Percentiles rank a stretch among this genome's conserved stretches.
phyloP scores from a whole-genome alignment of 345 rosid genomes.

The Ceriops zippeliana region DNA sequence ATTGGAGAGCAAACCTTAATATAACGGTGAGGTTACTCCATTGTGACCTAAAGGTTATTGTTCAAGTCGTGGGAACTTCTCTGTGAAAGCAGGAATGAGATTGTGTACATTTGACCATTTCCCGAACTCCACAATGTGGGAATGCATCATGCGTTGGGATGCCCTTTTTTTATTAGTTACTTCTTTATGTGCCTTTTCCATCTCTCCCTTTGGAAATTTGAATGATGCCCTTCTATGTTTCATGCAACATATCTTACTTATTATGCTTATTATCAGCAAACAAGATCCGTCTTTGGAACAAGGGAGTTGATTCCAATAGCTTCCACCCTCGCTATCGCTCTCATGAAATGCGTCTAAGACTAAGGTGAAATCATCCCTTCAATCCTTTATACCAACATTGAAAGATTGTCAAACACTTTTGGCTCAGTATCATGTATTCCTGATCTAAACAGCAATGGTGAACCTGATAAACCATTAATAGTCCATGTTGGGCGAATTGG shows the following conservation, averaged over 20 bases:
- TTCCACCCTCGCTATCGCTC: constrained; percentile 78
- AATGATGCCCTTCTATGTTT: constrained; percentile 1
- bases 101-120: not conserved
- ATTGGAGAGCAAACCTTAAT: no score
- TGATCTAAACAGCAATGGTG: constrained; percentile 60
- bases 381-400: not conserved
- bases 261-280: constrained; percentile 49
- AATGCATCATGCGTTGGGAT: no score
- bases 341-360: constrained; percentile 75
- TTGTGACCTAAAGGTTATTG: no score
- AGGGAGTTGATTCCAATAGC: constrained; percentile 95
- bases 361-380: constrained; percentile 42
- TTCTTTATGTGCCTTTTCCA: not conserved
- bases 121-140: not conserved
- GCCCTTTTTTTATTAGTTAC: not conserved
- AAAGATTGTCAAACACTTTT: not conserved
- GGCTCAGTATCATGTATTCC: constrained; percentile 19
- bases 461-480: constrained; percentile 84
- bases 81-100: not conserved
- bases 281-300: constrained; percentile 94
- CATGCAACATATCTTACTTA: constrained; percentile 10
- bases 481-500: constrained; percentile 95
- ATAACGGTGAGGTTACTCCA: not conserved
- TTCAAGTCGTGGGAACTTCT: not conserved
- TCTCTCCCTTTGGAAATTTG: not conserved